Evolutionary conservation across 495 filamentous ascomycete species (phyloP).

Genomic region (Penicillium ucsense): DNA sequence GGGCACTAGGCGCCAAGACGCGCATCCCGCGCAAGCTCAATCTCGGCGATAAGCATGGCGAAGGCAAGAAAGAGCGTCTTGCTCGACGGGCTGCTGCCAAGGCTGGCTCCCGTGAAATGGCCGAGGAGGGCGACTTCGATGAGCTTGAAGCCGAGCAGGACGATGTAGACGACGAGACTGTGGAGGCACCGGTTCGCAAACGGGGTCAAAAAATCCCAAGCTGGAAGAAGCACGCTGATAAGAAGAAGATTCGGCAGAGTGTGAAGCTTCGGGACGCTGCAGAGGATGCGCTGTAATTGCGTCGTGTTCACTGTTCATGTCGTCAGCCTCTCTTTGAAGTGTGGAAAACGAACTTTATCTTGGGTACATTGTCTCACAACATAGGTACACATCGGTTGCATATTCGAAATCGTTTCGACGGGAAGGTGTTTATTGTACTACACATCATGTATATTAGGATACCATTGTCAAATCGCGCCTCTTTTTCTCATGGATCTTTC

Average conservation of each 20-base stretch:
- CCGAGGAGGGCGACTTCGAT: constrained; percentile 10
- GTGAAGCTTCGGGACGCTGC: constrained; percentile 24
- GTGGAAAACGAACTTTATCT: no score
- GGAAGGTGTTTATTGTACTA: constrained; percentile 1
- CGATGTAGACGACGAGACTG: constrained; percentile 5
- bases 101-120: constrained; percentile 16
- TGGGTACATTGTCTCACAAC: no score
- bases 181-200: constrained; percentile 17
- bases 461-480: constrained; percentile 10
- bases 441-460: constrained; percentile 13
- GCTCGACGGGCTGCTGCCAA: constrained; percentile 26
- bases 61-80: constrained; percentile 40
- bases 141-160: constrained; percentile 17
- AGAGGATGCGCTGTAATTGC: constrained; percentile 14
- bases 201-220: constrained; percentile 35
- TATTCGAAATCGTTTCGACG: no score
- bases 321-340: no score
- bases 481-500: constrained; percentile 13
- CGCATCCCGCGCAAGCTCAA: constrained; percentile 50
- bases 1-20: constrained; percentile 92
- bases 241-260: constrained; percentile 33
- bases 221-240: constrained; percentile 37
- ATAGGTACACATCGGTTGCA: no score
- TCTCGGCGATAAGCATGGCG: constrained; percentile 50
- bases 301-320: neutral